Evolutionary conservation across 441 rosid genomes (phyloP), one percentile per base, ranked within the genome.

Genomic region (Adansonia gregorii): DNA sequence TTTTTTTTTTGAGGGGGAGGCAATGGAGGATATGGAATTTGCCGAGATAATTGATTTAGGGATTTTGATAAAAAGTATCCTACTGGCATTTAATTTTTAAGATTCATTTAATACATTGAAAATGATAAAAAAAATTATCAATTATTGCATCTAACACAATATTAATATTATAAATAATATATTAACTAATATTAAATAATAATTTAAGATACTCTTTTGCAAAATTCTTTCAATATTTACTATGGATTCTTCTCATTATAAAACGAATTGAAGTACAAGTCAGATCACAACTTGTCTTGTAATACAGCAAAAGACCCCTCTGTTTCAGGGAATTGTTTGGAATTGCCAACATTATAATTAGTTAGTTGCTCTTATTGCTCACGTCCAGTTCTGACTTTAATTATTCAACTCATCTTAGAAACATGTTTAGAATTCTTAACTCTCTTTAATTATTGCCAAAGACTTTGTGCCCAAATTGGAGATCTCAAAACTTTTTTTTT

Each of bases 251-350:
- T 68, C 52, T 59, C 63, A 59, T 39, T 52, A 49, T 59, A 15
- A 49, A 49, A 15, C 11, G 6, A 65, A 3, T 45, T 65, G 64
- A 66, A 24, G 31, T 51, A 35, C 63, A 59, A 79, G 20, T 64
- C 31, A 31, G 69, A 71, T 19, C 7, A 59, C 5, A 70, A 8
- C 8, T 73, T 67, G 48, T 75, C 70, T 17, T 49, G n/a, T 22
- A 22, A 52, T 27, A 22, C 74, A 27, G 60, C 20, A 46, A 54
- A 27, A n/a, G 31, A 17, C 10, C 66, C 78, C 84, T 76, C 24
- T 41, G 70, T 70, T 68, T 78, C 48, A 73, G 84, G 85, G 78
- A 76, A 63, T 63, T 61, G 82, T 79, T 71, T 81, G 76, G 64
- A 6, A 74, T 78, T 75, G 79, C 61, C 4, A 20, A 52, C n/a